Evolutionary conservation across 352 stramenopile genomes (phyloP), one percentile per base, ranked within the genome.

Genomic region (Phytopythium aichiense): DNA sequence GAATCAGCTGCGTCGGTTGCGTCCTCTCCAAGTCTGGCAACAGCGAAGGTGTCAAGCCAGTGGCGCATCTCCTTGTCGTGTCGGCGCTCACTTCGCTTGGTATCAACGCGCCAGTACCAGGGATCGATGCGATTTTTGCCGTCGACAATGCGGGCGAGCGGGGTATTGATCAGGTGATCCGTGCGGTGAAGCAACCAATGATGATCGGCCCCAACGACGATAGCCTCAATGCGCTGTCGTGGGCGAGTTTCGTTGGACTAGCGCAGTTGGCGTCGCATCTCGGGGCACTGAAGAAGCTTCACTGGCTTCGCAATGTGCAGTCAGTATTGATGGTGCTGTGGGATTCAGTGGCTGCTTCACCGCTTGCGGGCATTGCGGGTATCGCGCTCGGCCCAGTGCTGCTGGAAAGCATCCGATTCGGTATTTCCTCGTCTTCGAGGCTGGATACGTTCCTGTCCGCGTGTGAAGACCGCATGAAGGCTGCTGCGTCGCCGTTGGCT

Each of bases 291-390:
- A 63, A 66, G 38, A 56, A 65, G 8, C 31, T 76, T 52, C 56
- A 72, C 23, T 89, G 80, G 80, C 72, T 89, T 12, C 37, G 48
- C 18, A 79, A 79, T 49, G 12, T 87, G 23, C 74, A 56, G 46
- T 37, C n/a, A 20, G 15, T 84, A 45, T 60, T 90, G 50, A 42
- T 25, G 15, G 49, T 53, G 25, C 18, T 80, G 35, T 82, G 72
- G 76, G 35, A 60, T 33, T 22, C 43, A 15, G 4, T 15, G 23
- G 7, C 25, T 4, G 9, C 48, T 9, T 54, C 48, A 13, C 38
- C 48, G n/a, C 65, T 40, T n/a, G 49, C 12, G 30, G 58, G 25
- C 25, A 45, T 83, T 18, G 51, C 65, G 31, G 72, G 69, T 22
- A 46, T 87, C 6, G 77, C 65, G 0, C 57, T 84, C 31, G 74